Base-by-base conservation (phyloP, 2,329 filamentous ascomycete genomes). In the Hymenotorrendiella dingleyae region DNA sequence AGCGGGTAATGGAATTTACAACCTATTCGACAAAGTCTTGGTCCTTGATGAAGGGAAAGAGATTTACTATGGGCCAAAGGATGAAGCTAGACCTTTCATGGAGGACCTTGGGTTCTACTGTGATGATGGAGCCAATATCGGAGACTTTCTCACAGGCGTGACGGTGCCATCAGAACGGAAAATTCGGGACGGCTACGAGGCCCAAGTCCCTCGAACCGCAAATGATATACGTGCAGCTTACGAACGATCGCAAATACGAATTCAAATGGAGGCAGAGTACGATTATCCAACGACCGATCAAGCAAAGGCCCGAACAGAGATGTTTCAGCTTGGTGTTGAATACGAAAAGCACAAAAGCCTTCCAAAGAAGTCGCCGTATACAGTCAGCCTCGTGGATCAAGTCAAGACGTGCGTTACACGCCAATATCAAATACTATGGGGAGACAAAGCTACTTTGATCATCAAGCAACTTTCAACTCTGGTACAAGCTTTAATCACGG, bases 21-120 rank as follows among this genome's bases (percentile, higher is more conserved):
- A 82, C 20, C 68, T 80, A 0, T 85, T 86, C 56, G 80, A 86
- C 58, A 86, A 85, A 55, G 80, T 84, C 0, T 67, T 85, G 0
- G 72, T 86, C 7, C 69, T 86, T 3, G 80, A 85, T 35, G 72
- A 78, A 44, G 82, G 82, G 35, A 76, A 78, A 47, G 61, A 85
- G 52, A 70, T 84, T 34, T 86, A 73, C 64, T 84, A 82, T 49
- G 82, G 82, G 0, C 71, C 79, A 0, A 65, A 70, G 50, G 62
- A 68, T 5, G 67, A 80, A 46, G 82, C 82, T 0, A 64, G 69
- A 4, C 74, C 76, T 0, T 86, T 81, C 54, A 81, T 86, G 71
- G 78, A 84, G 54, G 61, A 67, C 0, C 63, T 80, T 1, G 82
- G 82, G 0, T 85, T 86, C 54, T 54, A 78, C 19, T 84, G 76